phyloP scores from a whole-genome alignment of 1,284 basidiomycete species.

The Lentinula novae-zelandiae region DNA sequence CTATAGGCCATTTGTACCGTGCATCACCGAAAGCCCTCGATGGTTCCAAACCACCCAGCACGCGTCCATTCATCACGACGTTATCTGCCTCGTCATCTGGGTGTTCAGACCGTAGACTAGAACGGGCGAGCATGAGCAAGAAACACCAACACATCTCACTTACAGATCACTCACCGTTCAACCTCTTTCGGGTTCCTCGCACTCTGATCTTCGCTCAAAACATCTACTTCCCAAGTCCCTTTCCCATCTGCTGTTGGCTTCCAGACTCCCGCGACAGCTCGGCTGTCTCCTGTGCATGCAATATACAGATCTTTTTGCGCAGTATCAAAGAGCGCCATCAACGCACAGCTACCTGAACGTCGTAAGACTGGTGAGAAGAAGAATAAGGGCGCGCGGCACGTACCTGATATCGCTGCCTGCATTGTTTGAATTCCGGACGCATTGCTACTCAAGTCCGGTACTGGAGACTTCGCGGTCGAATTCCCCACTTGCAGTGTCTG shows the following conservation, averaged over 20 bases:
- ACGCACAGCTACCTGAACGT: conserved; percentile 75
- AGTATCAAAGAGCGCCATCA: conserved; percentile 84
- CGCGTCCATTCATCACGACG: conserved; percentile 83
- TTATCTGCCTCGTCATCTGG: conserved; percentile 76
- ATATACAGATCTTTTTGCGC: conserved; percentile 80
- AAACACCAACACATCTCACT: background rate
- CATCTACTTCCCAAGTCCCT: conserved; percentile 84
- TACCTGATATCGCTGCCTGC: conserved; percentile 76
- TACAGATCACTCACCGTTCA: conserved; percentile 52
- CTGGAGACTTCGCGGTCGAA: conserved; percentile 44
- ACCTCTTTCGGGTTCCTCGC: conserved; percentile 86
- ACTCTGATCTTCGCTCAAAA: conserved; percentile 93
- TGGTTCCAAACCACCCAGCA: conserved; percentile 93
- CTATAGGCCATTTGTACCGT: conserved; percentile 85
- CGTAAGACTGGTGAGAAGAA: background rate
- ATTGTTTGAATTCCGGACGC: conserved; percentile 68
- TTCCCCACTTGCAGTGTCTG: conserved; percentile 42
- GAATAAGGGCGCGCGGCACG: background rate
- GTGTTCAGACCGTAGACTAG: conserved; percentile 87
- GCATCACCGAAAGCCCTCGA: conserved; percentile 95
- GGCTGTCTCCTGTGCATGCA: conserved; percentile 90
- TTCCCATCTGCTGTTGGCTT: conserved; percentile 49
- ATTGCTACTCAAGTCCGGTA: conserved; percentile 70
- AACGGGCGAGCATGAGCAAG: background rate
- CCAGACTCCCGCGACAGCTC: conserved; percentile 95